Evolutionary conservation across 768 basidiomycete genomes (phyloP).

Genomic region (Leucosporidium yakuticum): DNA sequence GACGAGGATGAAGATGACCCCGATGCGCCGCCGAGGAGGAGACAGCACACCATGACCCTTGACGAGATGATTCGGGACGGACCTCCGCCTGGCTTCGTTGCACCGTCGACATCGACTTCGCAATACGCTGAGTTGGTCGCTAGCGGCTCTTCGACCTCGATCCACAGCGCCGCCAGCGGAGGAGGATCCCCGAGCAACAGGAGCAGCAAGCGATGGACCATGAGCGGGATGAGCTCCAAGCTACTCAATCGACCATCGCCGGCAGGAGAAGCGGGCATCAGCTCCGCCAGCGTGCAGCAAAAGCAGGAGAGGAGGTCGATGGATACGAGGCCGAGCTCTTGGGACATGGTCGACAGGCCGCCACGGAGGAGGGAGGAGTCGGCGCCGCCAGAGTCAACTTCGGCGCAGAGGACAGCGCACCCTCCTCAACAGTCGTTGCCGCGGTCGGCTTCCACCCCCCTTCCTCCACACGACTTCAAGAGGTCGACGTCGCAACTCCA

Average conservation of each 20-base stretch:
- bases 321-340: too few species aligned
- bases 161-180: not conserved
- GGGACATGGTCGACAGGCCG: too few species aligned
- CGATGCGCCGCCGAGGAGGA: not conserved
- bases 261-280: not conserved
- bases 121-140: not conserved
- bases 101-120: not conserved
- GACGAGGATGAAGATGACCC: not conserved
- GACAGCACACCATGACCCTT: constrained; percentile 1
- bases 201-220: constrained; percentile 21
- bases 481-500: not conserved
- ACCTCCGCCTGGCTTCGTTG: not conserved
- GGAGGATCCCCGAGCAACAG: not conserved
- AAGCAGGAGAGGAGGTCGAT: too few species aligned
- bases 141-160: not conserved
- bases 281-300: not conserved
- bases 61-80: not conserved
- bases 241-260: not conserved
- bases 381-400: not conserved
- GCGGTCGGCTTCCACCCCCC: not conserved
- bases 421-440: not conserved
- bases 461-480: constrained; percentile 7
- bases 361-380: too few species aligned
- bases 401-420: too few species aligned
- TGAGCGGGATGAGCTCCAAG: constrained; percentile 10